phyloP scores from a whole-genome alignment of 1,284 basidiomycete species.

The Tetrapyrgos nigripes region DNA sequence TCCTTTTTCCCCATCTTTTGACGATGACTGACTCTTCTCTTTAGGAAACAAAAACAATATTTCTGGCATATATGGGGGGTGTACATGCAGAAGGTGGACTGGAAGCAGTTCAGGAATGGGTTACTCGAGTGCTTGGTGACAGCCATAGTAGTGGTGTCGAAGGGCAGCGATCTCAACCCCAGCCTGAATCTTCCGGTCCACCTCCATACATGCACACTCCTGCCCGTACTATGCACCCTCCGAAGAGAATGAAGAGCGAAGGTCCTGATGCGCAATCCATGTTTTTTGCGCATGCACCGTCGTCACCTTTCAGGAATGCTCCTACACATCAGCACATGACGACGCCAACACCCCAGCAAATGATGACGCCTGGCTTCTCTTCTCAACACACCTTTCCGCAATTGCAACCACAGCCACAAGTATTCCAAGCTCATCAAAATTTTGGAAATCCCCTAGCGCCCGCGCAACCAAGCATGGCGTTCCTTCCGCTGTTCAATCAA shows the following conservation, averaged over 20 bases:
- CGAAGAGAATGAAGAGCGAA: conserved; percentile 45
- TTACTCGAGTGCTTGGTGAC: conserved; percentile 55
- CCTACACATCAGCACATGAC: conserved; percentile 1
- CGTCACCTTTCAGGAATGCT: conserved; percentile 27
- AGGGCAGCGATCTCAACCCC: not conserved
- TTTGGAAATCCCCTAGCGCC: conserved; percentile 61
- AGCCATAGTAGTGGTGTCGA: conserved; percentile 19
- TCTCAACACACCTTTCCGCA: conserved; percentile 26
- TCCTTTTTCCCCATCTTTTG: conserved; percentile 7
- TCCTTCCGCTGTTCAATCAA: conserved; percentile 76
- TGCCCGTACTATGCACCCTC: conserved; percentile 32
- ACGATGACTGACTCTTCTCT: not conserved
- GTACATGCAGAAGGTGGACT: conserved; percentile 63
- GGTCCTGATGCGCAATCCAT: conserved; percentile 24
- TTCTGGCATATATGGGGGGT: conserved; percentile 72
- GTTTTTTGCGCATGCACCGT: conserved; percentile 41
- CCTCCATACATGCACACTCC: conserved; percentile 16
- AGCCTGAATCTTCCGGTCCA: conserved; percentile 11
- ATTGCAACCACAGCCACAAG: conserved; percentile 28
- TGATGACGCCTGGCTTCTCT: not conserved
- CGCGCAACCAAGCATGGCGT: conserved; percentile 62
- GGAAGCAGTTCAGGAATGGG: conserved; percentile 61
- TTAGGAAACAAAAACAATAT: conserved; percentile 64
- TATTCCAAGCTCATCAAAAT: conserved; percentile 26
- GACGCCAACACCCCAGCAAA: not conserved